Base-by-base conservation (phyloP, 495 filamentous ascomycete genomes). In the Cryomyces minteri region DNA sequence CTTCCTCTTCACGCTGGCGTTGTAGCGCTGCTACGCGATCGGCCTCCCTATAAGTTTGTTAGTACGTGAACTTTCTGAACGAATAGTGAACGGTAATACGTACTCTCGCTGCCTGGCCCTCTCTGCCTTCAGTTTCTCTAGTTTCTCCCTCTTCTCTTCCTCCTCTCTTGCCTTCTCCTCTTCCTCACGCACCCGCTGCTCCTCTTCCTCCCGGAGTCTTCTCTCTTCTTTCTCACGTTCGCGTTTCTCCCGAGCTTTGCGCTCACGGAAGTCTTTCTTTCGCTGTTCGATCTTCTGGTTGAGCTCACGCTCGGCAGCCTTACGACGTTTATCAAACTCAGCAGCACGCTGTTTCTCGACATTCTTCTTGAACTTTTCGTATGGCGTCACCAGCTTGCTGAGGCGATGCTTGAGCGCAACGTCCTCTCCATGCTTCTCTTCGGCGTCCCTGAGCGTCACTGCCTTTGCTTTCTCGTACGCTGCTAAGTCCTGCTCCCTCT, bases 381-480 rank as follows among this genome's bases (percentile, higher is more conserved):
- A 98, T 32, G 66, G 59, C 5, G 75, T 73, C 45, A 96, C 76
- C 41, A 98, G 74, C 43, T 87, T 76, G 52, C 71, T 73, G 28
- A 98, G 73, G 58, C 90, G 81, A 63, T 88, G 80, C 73, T 95
- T 95, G 50, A 98, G 75, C 41, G 84, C 78, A 40, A 96, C 76
- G 46, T 87, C 86, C 58, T 87, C 84, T 61, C 77, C 80, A 65
- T 88, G 92, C 70, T 92, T 94, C 54, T 66, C 59, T 68, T 94
- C 77, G 30, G 88, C 69, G 50, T 87, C 84, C 53, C 74, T 71
- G 30, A 93, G 70, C 3, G 77, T 83, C 61, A 88, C 76, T 32
- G 68, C 74, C 66, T 80, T 88, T 49, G 71, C 68, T 48, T 69
- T 64, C 56, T 95, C 85, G 60, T 94, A 88, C 3, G 84, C 75